phyloP scores from a whole-genome alignment of 176 grass and related monocot genomes.

The barley (Hordeum vulgare) region MorexV3_pseudomolecules_assembly NC_058522.1:308083789-308084288 shows the following conservation, averaged over 20 bases:
- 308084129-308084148: slow-evolving; percentile 94
- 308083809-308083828: slow-evolving; percentile 97
- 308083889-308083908: slow-evolving; percentile 89
- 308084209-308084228: slow-evolving; percentile 3
- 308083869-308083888: slow-evolving; percentile 92
- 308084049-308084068: not conserved
- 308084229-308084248: not conserved
- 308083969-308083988: slow-evolving; percentile 65
- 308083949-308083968: slow-evolving; percentile 92
- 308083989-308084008: not conserved
- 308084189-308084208: slow-evolving; percentile 71
- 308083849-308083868: slow-evolving; percentile 97
- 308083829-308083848: slow-evolving; percentile 86
- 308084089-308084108: slow-evolving; percentile 54
- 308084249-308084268: not conserved
- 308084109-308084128: slow-evolving; percentile 55
- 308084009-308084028: not conserved
- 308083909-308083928: slow-evolving; percentile 67
- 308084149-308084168: slow-evolving; percentile 94
- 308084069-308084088: slow-evolving; percentile 57
- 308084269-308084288: slow-evolving; percentile 71
- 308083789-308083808: slow-evolving; percentile 97
- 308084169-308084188: slow-evolving; percentile 94
- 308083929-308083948: slow-evolving; percentile 78
- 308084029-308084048: not conserved